These are phyloP conservation scores for Seiridium unicorne DNA, from an alignment of 2,329 filamentous ascomycete species.

Conservation along the genomic window DNA sequence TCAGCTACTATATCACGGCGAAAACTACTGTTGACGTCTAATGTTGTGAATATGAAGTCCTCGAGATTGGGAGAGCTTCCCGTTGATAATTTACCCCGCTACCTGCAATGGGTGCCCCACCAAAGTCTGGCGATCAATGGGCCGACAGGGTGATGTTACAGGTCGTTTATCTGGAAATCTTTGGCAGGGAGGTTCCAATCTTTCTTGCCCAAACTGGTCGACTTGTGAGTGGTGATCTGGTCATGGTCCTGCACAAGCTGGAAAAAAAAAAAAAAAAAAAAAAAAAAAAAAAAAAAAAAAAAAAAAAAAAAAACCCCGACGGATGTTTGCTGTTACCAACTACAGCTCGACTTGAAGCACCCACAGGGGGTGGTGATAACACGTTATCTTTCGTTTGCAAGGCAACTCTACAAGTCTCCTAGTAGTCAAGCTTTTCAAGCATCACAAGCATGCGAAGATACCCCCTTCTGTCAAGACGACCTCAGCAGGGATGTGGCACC, in stretches of 20 bases:
- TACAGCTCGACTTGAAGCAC: no score
- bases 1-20: no score
- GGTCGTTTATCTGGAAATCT: no score
- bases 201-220: no score
- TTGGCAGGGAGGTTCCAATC: no score
- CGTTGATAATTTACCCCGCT: not conserved
- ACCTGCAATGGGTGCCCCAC: not conserved
- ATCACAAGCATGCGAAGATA: no score
- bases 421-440: no score
- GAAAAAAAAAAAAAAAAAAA: not conserved
- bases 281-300: not conserved
- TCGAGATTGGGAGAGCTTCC: not conserved
- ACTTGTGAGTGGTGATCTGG: not conserved
- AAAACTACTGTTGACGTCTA: no score
- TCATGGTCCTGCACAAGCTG: not conserved
- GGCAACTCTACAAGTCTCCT: not conserved
- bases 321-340: not conserved
- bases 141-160: not conserved
- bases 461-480: no score
- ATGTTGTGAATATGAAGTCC: not conserved
- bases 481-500: no score
- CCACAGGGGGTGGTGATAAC: not conserved
- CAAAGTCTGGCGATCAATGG: constrained; percentile 3
- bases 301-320: not conserved
- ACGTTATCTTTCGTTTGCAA: not conserved